A percentile compares a stretch with the other conserved stretches of the same genome.
These are phyloP conservation scores for Lophiostoma macrostomum DNA, from an alignment of 495 filamentous ascomycete genomes.

Conservation along the genomic window DNA sequence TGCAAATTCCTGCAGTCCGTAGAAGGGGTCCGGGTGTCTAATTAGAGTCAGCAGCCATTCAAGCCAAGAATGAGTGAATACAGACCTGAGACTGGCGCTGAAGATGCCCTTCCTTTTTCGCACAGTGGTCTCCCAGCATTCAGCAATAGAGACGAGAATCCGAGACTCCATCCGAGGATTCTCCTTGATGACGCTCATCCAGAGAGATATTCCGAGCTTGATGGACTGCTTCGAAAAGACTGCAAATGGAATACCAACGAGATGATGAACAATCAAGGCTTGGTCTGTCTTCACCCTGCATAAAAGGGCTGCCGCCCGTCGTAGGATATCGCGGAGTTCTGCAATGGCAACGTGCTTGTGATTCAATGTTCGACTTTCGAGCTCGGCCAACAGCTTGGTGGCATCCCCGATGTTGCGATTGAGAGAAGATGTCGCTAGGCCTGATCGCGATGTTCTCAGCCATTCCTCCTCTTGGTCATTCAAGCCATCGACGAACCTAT, in stretches of 20 bases:
- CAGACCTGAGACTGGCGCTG: slow-evolving; percentile 63
- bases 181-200: slow-evolving; percentile 95
- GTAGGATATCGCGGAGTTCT: slow-evolving; percentile 74
- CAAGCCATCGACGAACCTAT: slow-evolving; percentile 71
- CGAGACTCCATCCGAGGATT: slow-evolving; percentile 83
- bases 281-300: slow-evolving; percentile 71
- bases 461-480: slow-evolving; percentile 62
- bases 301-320: slow-evolving; percentile 78
- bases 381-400: slow-evolving; percentile 55
- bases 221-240: slow-evolving; percentile 94
- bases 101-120: slow-evolving; percentile 76
- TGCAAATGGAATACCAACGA: slow-evolving; percentile 86
- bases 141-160: slow-evolving; percentile 75
- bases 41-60: slow-evolving; percentile 31
- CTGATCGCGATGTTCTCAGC: slow-evolving; percentile 51
- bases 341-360: slow-evolving; percentile 64
- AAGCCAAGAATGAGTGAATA: slow-evolving; percentile 13
- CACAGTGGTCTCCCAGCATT: slow-evolving; percentile 81
- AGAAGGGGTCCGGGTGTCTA: slow-evolving; percentile 84
- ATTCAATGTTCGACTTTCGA: slow-evolving; percentile 64
- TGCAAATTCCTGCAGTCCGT: slow-evolving; percentile 84
- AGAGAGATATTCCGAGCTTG: slow-evolving; percentile 90
- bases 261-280: slow-evolving; percentile 72
- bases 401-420: slow-evolving; percentile 53
- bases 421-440: slow-evolving; percentile 10